Base-by-base conservation (phyloP, 306 rosid genomes). In the Dalbergia oliveri region DNA sequence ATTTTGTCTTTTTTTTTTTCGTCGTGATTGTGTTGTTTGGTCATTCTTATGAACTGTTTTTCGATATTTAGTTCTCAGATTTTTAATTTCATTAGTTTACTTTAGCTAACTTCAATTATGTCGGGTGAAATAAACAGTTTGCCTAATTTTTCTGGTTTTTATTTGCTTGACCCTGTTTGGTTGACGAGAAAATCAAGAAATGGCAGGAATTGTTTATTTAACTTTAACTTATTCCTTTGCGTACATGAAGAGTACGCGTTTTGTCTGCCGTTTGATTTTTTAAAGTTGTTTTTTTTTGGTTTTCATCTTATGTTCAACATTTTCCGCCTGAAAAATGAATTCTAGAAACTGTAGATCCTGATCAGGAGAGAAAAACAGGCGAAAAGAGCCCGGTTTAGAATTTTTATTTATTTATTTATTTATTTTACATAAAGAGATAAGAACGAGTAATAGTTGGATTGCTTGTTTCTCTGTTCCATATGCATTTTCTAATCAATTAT, bases 31-130 rank as follows among this genome's bases (percentile, higher is more conserved):
- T 44, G 59, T 64, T 61, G 6, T 41, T 71, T 56, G 8, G 12
- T 65, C 11, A 5, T 62, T 39, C 19, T 18, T 49, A 69, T 33
- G 54, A 49, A 56, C n/a, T 71, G 37, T 61, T 51, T 26, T 57
- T 26, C 13, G 39, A 11, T 63, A 57, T 65, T 19, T 78, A 64
- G 83, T 54, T 72, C 61, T 65, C 19, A 0, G 16, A 31, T 39
- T 16, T 47, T 13, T 26, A 43, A 7, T 43, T 43, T 43, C 49
- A 9, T 43, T 43, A 8, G 41, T 41, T 18, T 8, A 19, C 37
- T 65, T 76, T 51, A 12, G 1, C 35, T 18, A 4, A 5, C 50
- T 34, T 64, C 10, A 2, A 18, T 50, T 62, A 35, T 63, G 41
- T 39, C 3, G 12, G 31, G 31, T 1, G 31, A 26, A 26, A 26